These are phyloP conservation scores for Coniophora puteana DNA, from an alignment of 1,284 basidiomycete genomes.

Conservation along the genomic window DNA sequence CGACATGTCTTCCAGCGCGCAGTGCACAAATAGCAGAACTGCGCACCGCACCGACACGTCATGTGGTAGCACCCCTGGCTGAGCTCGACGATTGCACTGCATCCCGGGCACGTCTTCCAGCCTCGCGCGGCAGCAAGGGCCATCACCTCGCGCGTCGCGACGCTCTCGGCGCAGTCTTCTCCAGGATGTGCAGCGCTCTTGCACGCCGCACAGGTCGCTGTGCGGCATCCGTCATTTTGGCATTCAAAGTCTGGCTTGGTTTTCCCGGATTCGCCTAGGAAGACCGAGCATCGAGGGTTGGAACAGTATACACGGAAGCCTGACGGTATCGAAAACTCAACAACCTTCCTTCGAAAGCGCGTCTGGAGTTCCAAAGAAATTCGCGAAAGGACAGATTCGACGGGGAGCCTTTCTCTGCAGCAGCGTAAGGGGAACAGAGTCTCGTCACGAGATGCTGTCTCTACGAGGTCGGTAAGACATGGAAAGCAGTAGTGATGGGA, in stretches of 20 bases:
- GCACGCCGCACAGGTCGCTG: conserved; percentile 32
- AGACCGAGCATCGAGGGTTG: conserved; percentile 34
- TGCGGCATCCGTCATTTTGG: conserved; percentile 21
- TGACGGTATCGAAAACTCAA: conserved; percentile 32
- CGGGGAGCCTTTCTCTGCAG: conserved; percentile 32
- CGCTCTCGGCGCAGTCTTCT: conserved; percentile 21
- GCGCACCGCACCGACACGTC: conserved; percentile 41
- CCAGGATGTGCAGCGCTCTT: conserved; percentile 21
- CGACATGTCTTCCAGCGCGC: conserved; percentile 38
- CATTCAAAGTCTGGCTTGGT: conserved; percentile 13
- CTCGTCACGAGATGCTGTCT: conserved; percentile 35
- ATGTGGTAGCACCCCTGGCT: conserved; percentile 41
- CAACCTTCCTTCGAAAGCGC: conserved; percentile 26
- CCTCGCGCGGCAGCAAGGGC: conserved; percentile 29
- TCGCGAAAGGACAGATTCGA: conserved; percentile 23
- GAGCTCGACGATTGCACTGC: conserved; percentile 39
- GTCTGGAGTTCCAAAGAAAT: conserved; percentile 21
- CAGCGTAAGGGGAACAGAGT: conserved; percentile 43
- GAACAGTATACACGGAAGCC: conserved; percentile 40
- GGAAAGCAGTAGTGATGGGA: conserved; percentile 36
- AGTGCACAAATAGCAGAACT: conserved; percentile 43
- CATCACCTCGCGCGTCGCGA: conserved; percentile 29
- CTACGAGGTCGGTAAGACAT: conserved; percentile 36
- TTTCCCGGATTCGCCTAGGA: conserved; percentile 34
- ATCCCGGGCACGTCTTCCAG: conserved; percentile 42